Percentiles rank a stretch among this genome's conserved stretches.
Conservation (phyloP, 176 grass and related monocot species). For the Triticum monococcum region DNA sequence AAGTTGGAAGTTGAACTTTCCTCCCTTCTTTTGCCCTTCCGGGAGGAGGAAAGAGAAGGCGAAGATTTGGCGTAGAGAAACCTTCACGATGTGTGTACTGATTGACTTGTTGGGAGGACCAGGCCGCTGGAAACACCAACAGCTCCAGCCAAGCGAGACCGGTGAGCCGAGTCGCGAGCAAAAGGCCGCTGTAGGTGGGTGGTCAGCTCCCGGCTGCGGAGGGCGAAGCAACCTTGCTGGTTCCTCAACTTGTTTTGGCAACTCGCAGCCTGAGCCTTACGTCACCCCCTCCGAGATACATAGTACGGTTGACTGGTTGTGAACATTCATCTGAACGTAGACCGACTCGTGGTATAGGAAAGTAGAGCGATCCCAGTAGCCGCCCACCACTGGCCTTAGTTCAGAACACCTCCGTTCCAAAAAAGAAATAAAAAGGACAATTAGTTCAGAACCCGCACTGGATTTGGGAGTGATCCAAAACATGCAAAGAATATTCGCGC, state of each 20-base stretch:
- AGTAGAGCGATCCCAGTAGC: background rate
- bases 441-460: too few species aligned
- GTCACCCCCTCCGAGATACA: background rate
- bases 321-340: background rate
- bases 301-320: background rate
- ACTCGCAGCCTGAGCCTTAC: background rate
- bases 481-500: background rate
- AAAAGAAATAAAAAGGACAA: too few species aligned
- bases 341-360: background rate
- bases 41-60: background rate
- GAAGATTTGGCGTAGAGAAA: background rate
- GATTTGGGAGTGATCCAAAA: background rate
- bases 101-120: constrained; percentile 8
- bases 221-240: background rate
- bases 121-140: constrained; percentile 19
- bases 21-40: background rate
- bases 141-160: constrained; percentile 22
- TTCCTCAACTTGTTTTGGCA: background rate
- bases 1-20: background rate
- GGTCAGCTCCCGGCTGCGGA: background rate
- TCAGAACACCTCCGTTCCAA: too few species aligned
- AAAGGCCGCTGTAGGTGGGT: background rate
- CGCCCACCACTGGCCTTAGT: too few species aligned
- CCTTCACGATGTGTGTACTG: background rate
- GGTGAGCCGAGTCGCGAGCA: background rate